Percentiles rank a stretch among this genome's conserved stretches.
Evolutionary conservation across 192 early-diverging fungal species (phyloP).

Genomic region (Coemansia sp.): DNA sequence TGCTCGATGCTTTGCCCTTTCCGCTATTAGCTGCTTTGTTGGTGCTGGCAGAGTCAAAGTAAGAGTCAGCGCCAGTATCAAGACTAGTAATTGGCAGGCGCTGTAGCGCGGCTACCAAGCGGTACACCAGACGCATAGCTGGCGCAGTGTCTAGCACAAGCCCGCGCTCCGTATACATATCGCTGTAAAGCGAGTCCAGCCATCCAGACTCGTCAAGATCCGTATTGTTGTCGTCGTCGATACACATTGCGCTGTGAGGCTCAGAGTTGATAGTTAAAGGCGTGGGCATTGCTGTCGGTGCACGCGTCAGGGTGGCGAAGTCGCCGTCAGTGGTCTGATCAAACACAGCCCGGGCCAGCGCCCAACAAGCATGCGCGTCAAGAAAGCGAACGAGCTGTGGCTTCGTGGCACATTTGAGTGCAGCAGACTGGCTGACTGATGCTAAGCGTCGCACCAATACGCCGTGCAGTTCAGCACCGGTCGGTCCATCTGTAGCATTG

Average conservation of each 20-base stretch:
- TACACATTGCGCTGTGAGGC: neutral
- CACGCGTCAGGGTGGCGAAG: slow-evolving; percentile 38
- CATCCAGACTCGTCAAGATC: slow-evolving; percentile 16
- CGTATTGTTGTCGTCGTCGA: neutral
- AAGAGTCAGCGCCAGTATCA: neutral
- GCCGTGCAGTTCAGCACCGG: slow-evolving; percentile 11
- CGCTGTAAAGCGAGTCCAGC: slow-evolving; percentile 52
- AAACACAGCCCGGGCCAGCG: slow-evolving; percentile 32
- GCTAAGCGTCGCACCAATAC: slow-evolving; percentile 20
- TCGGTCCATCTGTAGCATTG: neutral
- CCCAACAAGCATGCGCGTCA: slow-evolving; percentile 41
- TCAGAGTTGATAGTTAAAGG: neutral
- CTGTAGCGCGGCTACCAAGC: slow-evolving; percentile 25
- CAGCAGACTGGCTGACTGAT: slow-evolving; percentile 21
- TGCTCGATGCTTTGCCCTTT: neutral
- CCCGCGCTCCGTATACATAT: slow-evolving; percentile 58
- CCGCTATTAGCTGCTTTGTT: neutral
- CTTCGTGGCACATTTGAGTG: slow-evolving; percentile 22
- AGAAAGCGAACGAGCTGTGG: slow-evolving; percentile 23
- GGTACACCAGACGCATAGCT: slow-evolving; percentile 54
- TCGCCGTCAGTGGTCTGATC: slow-evolving; percentile 48
- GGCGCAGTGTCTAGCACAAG: slow-evolving; percentile 61
- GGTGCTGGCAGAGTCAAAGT: neutral
- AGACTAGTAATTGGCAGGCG: slow-evolving; percentile 14
- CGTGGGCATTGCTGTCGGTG: neutral